Evolutionary conservation across 345 rosid species (phyloP).

Genomic region (Odontarrhena argentea): DNA sequence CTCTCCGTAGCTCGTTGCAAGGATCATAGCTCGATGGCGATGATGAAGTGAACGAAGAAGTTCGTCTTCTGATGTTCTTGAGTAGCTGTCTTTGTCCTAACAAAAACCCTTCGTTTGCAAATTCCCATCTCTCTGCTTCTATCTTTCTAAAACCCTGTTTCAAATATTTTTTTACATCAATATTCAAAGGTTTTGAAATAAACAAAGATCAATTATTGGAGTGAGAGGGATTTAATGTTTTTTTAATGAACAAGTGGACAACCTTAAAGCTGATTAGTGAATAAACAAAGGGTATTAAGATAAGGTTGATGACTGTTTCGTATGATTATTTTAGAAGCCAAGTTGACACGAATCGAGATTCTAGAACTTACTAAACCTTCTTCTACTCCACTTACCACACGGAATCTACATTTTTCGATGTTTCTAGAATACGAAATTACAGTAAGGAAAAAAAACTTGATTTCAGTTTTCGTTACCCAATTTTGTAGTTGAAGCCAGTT

Average conservation of each 20-base stretch:
- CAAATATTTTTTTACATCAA: not conserved
- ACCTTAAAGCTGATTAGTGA: conserved; percentile 33
- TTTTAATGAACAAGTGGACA: conserved; percentile 36
- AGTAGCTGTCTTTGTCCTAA: conserved; percentile 86
- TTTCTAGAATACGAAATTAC: conserved; percentile 26
- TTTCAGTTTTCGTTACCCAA: conserved; percentile 8
- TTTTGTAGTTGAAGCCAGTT: conserved; percentile 21
- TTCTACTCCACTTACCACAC: conserved; percentile 24
- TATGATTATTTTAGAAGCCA: conserved; percentile 18
- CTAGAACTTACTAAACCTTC: conserved; percentile 40
- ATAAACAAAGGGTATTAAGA: conserved; percentile 9
- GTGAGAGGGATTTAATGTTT: not conserved
- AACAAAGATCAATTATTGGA: conserved; percentile 27
- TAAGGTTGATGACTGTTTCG: conserved; percentile 23
- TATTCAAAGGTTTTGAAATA: not conserved
- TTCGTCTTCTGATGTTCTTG: conserved; percentile 66
- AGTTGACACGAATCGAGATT: conserved; percentile 27
- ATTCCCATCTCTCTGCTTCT: conserved; percentile 98
- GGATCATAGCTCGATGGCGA: conserved; percentile 31
- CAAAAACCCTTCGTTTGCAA: conserved; percentile 92
- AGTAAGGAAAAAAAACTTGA: not conserved
- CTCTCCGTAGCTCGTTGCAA: conserved; percentile 64
- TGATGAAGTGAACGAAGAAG: not conserved
- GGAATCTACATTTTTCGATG: conserved; percentile 35
- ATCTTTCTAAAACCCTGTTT: conserved; percentile 90